phyloP scores from a whole-genome alignment of 2,329 filamentous ascomycete species.

The Parasarocladium wereldwijsianum region DNA sequence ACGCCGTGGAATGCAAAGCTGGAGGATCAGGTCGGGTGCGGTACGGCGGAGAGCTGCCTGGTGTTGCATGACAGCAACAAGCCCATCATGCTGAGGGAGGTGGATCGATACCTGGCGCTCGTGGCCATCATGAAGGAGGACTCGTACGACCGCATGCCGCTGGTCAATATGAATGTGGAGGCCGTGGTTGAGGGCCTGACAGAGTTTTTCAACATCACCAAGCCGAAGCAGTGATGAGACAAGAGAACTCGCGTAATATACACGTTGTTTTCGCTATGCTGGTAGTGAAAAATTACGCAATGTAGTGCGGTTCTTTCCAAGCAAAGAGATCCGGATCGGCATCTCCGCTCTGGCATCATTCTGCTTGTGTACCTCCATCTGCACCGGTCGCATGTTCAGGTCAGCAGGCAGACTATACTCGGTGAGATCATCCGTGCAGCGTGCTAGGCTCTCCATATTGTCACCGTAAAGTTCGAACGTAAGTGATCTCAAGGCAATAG shows the following conservation, averaged over 20 bases:
- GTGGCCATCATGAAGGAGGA: slow-evolving; percentile 82
- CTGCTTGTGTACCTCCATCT: slow-evolving; percentile 36
- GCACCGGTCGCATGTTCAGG: slow-evolving; percentile 20
- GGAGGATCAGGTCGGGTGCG: slow-evolving; percentile 51
- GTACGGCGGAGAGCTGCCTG: slow-evolving; percentile 53
- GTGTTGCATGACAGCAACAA: slow-evolving; percentile 49
- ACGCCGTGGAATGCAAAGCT: slow-evolving; percentile 46
- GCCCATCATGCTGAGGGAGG: slow-evolving; percentile 54
- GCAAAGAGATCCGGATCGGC: slow-evolving; percentile 33
- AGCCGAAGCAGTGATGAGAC: slow-evolving; percentile 27
- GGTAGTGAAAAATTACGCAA: slow-evolving; percentile 32
- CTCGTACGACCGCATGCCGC: slow-evolving; percentile 67
- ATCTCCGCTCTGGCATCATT: slow-evolving; percentile 29
- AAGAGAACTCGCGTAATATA: slow-evolving; percentile 1
- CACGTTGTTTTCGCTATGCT: not conserved
- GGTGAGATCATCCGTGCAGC: slow-evolving; percentile 8
- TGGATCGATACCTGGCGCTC: slow-evolving; percentile 61
- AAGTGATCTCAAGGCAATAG: no score
- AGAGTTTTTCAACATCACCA: slow-evolving; percentile 64
- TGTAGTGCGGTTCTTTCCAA: slow-evolving; percentile 30
- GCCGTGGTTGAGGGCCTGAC: slow-evolving; percentile 66
- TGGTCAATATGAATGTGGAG: slow-evolving; percentile 79
- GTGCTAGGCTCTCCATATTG: no score
- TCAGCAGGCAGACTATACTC: slow-evolving; percentile 14
- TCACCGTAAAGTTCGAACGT: no score